Evolutionary conservation across 2,329 filamentous ascomycete genomes (phyloP).

Genomic region (Tolypocladium amazonense): DNA sequence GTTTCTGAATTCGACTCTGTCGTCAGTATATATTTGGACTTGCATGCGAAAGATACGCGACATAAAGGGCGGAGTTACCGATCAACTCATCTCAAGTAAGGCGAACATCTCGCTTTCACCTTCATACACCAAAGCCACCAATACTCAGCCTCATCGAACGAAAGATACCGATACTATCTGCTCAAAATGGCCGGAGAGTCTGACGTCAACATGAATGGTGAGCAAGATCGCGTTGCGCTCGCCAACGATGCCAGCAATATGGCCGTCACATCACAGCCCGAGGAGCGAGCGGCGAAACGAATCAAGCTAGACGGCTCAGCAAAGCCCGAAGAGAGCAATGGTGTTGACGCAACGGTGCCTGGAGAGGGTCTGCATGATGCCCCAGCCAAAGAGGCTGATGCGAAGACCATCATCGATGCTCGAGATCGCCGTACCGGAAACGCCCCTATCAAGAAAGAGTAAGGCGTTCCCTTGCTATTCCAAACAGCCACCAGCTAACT

Average conservation of each 20-base stretch:
- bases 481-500: conserved; percentile 1
- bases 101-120: neutral
- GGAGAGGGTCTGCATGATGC: conserved; percentile 11
- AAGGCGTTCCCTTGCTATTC: conserved; percentile 16
- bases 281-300: conserved; percentile 45
- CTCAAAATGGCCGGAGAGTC: conserved; percentile 16
- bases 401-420: conserved; percentile 11
- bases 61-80: neutral
- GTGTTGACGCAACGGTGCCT: conserved; percentile 4
- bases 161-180: neutral
- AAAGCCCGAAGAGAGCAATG: conserved; percentile 4
- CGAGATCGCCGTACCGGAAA: conserved; percentile 39
- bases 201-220: conserved; percentile 11
- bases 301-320: conserved; percentile 37
- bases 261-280: neutral
- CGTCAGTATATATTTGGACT: neutral
- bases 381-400: neutral
- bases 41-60: too few species aligned
- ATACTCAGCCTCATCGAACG: neutral
- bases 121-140: neutral
- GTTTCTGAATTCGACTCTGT: neutral
- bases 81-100: neutral
- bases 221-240: conserved; percentile 6
- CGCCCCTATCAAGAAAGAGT: conserved; percentile 67
- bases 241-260: conserved; percentile 1